phyloP scores from a whole-genome alignment of 164 flowering plant genomes.

The Sextonia rubra region DNA sequence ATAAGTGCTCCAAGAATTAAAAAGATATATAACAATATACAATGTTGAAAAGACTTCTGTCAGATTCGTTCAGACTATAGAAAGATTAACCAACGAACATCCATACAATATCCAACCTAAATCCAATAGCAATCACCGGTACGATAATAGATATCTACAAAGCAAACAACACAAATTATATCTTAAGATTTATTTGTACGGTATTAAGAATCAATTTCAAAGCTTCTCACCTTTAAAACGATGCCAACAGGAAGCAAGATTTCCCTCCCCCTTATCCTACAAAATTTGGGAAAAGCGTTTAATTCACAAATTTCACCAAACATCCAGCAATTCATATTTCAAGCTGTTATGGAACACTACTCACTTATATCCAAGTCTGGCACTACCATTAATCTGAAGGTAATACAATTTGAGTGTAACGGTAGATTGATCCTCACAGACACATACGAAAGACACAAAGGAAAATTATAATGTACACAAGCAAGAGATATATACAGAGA shows the following conservation, averaged over 20 bases:
- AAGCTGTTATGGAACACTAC: conserved; percentile 10
- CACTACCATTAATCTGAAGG: conserved; percentile 87
- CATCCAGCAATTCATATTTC: not conserved
- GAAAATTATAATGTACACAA: not conserved
- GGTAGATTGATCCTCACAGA: conserved; percentile 78
- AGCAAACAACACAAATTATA: conserved; percentile 3
- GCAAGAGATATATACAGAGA: too few species aligned
- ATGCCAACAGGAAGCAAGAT: conserved; percentile 86
- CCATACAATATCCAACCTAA: too few species aligned
- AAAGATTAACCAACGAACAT: too few species aligned
- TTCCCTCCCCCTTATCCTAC: conserved; percentile 78
- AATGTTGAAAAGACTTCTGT: too few species aligned
- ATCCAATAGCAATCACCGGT: too few species aligned
- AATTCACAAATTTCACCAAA: not conserved
- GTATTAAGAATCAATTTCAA: not conserved
- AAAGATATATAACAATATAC: too few species aligned
- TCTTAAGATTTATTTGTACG: too few species aligned
- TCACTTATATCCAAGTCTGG: conserved; percentile 91
- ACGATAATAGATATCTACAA: not conserved
- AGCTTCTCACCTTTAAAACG: conserved; percentile 59
- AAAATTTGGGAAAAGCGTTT: not conserved
- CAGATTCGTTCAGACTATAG: too few species aligned
- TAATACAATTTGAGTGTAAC: conserved; percentile 68
- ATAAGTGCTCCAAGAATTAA: too few species aligned
- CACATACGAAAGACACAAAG: conserved; percentile 51